These are phyloP conservation scores for Apiospora pterosperma DNA, from an alignment of 2,329 filamentous ascomycete species.

Conservation along the genomic window DNA sequence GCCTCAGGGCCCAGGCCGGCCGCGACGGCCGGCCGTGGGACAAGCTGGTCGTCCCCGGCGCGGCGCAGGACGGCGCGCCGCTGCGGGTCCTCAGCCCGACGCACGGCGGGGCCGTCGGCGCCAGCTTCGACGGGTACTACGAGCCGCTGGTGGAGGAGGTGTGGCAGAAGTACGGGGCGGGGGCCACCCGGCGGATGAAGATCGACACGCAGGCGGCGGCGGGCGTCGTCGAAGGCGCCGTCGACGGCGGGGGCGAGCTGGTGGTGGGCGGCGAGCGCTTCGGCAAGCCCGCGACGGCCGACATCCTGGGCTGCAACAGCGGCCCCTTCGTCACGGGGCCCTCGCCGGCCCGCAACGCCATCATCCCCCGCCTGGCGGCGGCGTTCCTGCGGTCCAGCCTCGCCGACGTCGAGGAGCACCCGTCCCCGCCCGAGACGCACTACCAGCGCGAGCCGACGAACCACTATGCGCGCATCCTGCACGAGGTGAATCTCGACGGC, in stretches of 20 bases:
- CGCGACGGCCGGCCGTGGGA: constrained; percentile 40
- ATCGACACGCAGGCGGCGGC: constrained; percentile 37
- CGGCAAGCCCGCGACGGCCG: constrained; percentile 31
- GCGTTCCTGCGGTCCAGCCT: constrained; percentile 46
- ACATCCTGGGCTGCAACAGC: constrained; percentile 50
- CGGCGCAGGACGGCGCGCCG: constrained; percentile 22
- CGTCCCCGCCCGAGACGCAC: constrained; percentile 34
- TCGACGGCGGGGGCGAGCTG: not conserved
- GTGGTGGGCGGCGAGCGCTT: not conserved
- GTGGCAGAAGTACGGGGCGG: too few species aligned
- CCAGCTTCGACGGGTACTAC: constrained; percentile 28
- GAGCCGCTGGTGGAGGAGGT: constrained; percentile 40
- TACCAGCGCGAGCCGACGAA: constrained; percentile 42
- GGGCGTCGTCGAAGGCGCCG: constrained; percentile 32
- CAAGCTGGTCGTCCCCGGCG: constrained; percentile 32
- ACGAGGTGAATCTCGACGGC: constrained; percentile 55
- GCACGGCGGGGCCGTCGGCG: constrained; percentile 22
- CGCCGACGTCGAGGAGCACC: constrained; percentile 45
- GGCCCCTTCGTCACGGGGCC: constrained; percentile 42
- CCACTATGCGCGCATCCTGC: constrained; percentile 60
- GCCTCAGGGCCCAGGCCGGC: constrained; percentile 32
- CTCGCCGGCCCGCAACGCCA: constrained; percentile 36
- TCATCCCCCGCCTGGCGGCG: constrained; percentile 46
- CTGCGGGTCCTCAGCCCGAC: constrained; percentile 45
- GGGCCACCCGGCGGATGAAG: constrained; percentile 36